Conservation (phyloP, 306 rosid genomes). For the Quercus mongolica region DNA sequence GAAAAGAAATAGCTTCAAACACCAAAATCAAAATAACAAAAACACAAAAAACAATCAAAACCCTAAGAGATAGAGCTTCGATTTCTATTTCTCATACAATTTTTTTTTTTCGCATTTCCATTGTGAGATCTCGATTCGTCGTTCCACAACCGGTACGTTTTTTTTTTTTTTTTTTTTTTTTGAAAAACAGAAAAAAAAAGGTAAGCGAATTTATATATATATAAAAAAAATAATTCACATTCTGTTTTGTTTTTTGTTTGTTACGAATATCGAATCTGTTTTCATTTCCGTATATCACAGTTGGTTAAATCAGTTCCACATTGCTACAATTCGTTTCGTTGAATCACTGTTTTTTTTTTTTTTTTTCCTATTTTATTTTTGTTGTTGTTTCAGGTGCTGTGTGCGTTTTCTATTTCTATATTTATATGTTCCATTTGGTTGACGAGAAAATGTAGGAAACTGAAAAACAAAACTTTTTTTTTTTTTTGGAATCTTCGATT, state of each 20-base stretch:
- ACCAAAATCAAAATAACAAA: neutral
- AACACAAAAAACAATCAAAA: conserved; percentile 21
- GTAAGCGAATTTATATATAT: too few species aligned
- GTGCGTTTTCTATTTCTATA: neutral
- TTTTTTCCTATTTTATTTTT: neutral
- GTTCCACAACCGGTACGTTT: conserved; percentile 43
- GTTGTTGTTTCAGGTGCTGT: neutral
- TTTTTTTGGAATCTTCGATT: conserved; percentile 20
- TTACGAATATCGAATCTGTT: conserved; percentile 24
- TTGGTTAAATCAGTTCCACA: conserved; percentile 26
- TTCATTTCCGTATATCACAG: conserved; percentile 12
- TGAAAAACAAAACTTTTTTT: neutral
- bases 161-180: conserved; percentile 21
- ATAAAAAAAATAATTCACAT: too few species aligned
- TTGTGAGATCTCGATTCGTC: conserved; percentile 67
- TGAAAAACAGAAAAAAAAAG: too few species aligned
- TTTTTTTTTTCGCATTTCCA: conserved; percentile 30
- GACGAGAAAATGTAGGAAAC: conserved; percentile 14
- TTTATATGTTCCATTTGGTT: conserved; percentile 19
- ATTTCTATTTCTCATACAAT: conserved; percentile 14
- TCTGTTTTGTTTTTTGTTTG: too few species aligned
- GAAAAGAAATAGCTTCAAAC: neutral
- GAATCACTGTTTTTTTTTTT: conserved; percentile 13
- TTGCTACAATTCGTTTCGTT: conserved; percentile 28
- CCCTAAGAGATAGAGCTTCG: conserved; percentile 49